Conservation (phyloP, 1,284 basidiomycete species). For the Puccinia triticina region DNA sequence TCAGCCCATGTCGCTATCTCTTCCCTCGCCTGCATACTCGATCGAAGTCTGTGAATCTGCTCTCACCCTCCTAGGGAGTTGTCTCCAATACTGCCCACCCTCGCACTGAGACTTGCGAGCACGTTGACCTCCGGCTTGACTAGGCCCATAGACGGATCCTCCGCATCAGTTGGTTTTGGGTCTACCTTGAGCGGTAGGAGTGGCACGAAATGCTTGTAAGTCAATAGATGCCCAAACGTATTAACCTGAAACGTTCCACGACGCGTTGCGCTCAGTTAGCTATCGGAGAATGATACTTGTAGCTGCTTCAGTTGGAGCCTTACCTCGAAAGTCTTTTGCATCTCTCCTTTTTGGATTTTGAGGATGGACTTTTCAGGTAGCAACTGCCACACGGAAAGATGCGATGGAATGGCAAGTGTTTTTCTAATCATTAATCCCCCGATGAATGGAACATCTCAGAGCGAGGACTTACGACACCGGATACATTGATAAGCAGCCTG, state of each 20-base stretch:
- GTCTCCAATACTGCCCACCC: conserved; percentile 58
- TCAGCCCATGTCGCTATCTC: not conserved
- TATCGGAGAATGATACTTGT: not conserved
- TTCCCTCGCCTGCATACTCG: not conserved
- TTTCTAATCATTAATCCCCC: not conserved
- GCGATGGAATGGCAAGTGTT: too few species aligned
- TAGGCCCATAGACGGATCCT: conserved; percentile 53
- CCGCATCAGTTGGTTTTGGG: not conserved
- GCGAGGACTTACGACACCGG: conserved; percentile 55
- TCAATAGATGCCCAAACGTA: conserved; percentile 58
- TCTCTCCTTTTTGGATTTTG: conserved; percentile 55
- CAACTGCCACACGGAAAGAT: not conserved
- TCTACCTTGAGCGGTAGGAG: conserved; percentile 54
- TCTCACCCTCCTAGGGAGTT: conserved; percentile 58
- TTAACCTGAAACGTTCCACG: conserved; percentile 53
- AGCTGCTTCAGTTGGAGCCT: not conserved
- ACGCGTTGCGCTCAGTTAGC: not conserved
- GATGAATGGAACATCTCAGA: not conserved
- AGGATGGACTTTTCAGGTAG: conserved; percentile 57
- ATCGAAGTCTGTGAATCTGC: not conserved
- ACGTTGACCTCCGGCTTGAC: conserved; percentile 55
- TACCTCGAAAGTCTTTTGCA: conserved; percentile 56
- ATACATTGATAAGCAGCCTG: conserved; percentile 57
- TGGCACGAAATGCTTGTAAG: conserved; percentile 57
- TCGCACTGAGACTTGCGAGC: conserved; percentile 56